These are phyloP conservation scores for Mrakia frigida DNA, from an alignment of 768 basidiomycete genomes.

Conservation along the genomic window DNA sequence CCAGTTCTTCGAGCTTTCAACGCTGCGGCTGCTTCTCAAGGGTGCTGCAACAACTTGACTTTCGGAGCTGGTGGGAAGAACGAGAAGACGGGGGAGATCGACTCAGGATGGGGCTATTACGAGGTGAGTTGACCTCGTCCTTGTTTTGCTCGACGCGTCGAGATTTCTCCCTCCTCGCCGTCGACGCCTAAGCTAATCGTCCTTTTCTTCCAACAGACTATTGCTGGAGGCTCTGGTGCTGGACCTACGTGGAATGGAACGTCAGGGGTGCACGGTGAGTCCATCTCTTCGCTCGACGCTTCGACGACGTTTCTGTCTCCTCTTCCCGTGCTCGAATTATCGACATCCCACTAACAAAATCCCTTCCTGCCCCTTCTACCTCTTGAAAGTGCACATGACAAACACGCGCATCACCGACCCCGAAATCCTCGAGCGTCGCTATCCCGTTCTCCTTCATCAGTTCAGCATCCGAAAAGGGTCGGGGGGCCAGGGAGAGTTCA, in stretches of 20 bases:
- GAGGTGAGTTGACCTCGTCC: neutral
- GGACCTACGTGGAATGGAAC: constrained; percentile 35
- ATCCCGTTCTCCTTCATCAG: constrained; percentile 36
- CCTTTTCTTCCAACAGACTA: constrained; percentile 5
- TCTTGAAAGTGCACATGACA: neutral
- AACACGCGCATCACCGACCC: constrained; percentile 33
- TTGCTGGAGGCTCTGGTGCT: constrained; percentile 36
- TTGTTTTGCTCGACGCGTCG: neutral
- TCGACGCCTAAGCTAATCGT: no score
- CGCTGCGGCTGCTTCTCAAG: constrained; percentile 35
- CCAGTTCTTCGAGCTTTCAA: constrained; percentile 32
- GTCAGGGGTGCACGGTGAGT: constrained; percentile 16
- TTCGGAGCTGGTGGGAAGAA: constrained; percentile 36
- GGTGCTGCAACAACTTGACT: constrained; percentile 35
- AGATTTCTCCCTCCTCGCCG: neutral
- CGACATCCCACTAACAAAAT: no score
- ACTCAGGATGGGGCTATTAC: constrained; percentile 34
- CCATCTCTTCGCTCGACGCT: neutral
- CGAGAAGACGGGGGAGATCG: constrained; percentile 15
- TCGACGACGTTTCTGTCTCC: no score
- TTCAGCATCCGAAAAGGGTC: constrained; percentile 34
- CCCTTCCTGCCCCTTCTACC: neutral
- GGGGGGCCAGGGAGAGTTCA: constrained; percentile 33
- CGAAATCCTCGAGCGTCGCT: constrained; percentile 34
- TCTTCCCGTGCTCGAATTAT: no score